Base-by-base conservation (phyloP, 2,329 filamentous ascomycete species). In the Trichoderma pleuroti region DNA sequence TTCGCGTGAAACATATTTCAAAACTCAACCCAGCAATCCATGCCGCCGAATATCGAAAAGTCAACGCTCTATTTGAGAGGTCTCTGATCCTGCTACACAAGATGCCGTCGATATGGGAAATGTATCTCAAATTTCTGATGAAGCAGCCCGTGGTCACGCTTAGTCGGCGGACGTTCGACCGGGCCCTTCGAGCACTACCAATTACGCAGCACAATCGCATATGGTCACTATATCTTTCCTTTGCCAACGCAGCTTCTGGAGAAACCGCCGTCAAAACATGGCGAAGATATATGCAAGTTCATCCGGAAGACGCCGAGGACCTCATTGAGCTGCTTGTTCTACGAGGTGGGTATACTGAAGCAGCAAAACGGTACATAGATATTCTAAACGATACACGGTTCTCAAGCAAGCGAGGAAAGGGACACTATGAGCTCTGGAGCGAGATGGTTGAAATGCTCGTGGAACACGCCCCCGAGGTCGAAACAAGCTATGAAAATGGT, bases 81-180 rank as follows among this genome's bases (percentile, higher is more conserved):
- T 94, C 96, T 4, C 84, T 99, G 65, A 93, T 98, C 71, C 86
- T 99, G 52, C 87, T 99, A 73, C 98, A 99, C 83, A 99, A 99
- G 83, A 99, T 99, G 96, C 96, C 97, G 28, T 89, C 90, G 75
- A 96, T 99, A 78, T 99, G 96, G 97, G 94, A 98, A 80, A 93
- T 98, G 90, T 99, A 98, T 80, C 89, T 99, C 73, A 88, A 88
- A 62, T 98, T 99, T 78, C 85, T 99, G 71, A 89, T 95, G 78
- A 90, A 92, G 77, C 96, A 99, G 80, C 96, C 96, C n/a, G 84
- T 97, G 68, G 90, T 99, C 72, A 98, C 95, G 9, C 86, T 90
- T 70, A 97, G 93, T 30, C 90, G 96, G 71, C 90, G 90, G 74
- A 93, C 93, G 1, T 99, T 99, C 82, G 95, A 99, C 82, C 91